These are phyloP conservation scores for Thymus quinquecostatus DNA, from an alignment of 257 asterid genomes.

Conservation along the genomic window DNA sequence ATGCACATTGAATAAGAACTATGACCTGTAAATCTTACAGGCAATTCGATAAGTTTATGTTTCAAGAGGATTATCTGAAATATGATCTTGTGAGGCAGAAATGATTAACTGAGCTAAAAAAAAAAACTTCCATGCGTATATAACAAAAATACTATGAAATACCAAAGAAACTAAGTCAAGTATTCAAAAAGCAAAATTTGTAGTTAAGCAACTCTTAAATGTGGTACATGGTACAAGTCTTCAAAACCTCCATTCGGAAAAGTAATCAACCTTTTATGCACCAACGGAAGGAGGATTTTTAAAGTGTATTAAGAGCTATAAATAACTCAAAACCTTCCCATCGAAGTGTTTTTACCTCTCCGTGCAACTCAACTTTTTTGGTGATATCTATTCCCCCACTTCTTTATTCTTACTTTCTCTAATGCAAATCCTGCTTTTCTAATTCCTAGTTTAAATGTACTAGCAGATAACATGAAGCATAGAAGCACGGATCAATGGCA, in stretches of 20 bases:
- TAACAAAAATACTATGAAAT: neutral
- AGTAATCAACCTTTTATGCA: neutral
- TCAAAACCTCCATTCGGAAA: neutral
- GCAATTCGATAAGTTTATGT: neutral
- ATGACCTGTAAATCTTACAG: neutral
- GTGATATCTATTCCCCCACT: neutral
- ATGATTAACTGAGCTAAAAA: neutral
- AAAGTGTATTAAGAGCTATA: constrained; percentile 5
- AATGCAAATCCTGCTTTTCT: neutral
- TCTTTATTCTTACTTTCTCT: neutral
- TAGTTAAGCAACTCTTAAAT: neutral
- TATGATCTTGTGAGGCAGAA: neutral
- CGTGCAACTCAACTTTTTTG: neutral
- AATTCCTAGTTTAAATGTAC: neutral
- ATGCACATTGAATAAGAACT: neutral
- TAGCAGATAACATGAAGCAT: neutral
- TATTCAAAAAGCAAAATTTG: neutral
- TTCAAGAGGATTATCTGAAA: constrained; percentile 2
- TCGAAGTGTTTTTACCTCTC: neutral
- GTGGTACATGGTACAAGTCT: neutral
- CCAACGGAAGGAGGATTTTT: neutral
- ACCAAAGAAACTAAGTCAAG: neutral
- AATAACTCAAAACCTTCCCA: neutral
- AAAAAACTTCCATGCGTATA: neutral
- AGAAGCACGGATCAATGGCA: neutral